A percentile compares a stretch with the other conserved stretches of the same genome.
phyloP scores from a whole-genome alignment of 306 rosid genomes.

The Oemleria cerasiformis region DNA sequence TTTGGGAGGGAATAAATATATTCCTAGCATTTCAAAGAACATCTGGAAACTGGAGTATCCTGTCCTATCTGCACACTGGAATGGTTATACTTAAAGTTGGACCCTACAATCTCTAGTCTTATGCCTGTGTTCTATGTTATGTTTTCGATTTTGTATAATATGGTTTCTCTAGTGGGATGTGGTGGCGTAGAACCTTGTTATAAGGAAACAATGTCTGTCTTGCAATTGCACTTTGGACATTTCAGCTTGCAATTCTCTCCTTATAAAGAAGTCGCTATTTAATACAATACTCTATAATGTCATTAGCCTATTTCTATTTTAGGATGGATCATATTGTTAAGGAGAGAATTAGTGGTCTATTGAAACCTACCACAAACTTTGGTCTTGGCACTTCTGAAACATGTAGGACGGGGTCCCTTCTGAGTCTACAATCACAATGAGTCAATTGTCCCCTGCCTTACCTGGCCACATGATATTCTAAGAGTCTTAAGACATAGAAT shows the following conservation, averaged over 20 bases:
- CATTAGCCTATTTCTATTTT: not conserved
- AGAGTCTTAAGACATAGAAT: not conserved
- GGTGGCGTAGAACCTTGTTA: conserved; percentile 1
- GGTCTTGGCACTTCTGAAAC: not conserved
- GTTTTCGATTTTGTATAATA: not conserved
- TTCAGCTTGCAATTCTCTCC: not conserved
- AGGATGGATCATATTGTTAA: not conserved
- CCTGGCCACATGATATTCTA: not conserved
- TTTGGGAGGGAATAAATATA: not conserved
- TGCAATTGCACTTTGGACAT: conserved; percentile 2
- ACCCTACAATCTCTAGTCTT: not conserved
- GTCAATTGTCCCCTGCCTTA: not conserved
- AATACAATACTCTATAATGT: not conserved
- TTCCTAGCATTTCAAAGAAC: not conserved
- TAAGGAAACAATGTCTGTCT: not conserved
- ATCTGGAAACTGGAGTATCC: not conserved
- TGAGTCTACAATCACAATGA: no score
- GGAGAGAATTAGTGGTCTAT: conserved; percentile 2
- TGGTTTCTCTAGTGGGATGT: not conserved
- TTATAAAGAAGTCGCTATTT: not conserved
- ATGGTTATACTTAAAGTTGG: not conserved
- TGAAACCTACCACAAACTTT: not conserved
- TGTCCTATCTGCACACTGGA: not conserved
- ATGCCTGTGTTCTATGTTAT: not conserved
- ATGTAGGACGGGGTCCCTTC: not conserved